Percentiles rank a stretch among this genome's conserved stretches.
Evolutionary conservation across 257 asterid species (phyloP).

Genomic region (Orobanche coerulescens): DNA sequence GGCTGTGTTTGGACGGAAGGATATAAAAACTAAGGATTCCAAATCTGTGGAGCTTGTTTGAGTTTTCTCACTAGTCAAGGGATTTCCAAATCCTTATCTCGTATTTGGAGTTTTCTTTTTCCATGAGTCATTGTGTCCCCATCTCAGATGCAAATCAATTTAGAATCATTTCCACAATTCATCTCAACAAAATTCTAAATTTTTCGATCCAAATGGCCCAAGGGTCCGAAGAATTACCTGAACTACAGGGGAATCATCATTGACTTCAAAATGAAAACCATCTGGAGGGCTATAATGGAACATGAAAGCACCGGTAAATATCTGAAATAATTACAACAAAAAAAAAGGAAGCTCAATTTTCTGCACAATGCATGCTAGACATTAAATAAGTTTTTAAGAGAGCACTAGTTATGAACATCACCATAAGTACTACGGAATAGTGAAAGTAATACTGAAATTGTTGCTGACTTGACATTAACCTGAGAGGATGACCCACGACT

Average conservation of each 20-base stretch:
- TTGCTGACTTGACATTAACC: constrained; percentile 35
- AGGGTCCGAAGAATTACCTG: constrained; percentile 45
- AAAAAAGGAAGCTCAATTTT: neutral
- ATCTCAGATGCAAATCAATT: too few relatives aligned
- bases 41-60: too few relatives aligned
- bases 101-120: too few relatives aligned
- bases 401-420: neutral
- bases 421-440: neutral
- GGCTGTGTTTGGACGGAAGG: too few relatives aligned
- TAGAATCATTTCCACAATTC: too few relatives aligned
- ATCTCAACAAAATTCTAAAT: too few relatives aligned
- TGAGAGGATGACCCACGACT: constrained; percentile 76
- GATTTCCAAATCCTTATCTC: too few relatives aligned
- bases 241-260: constrained; percentile 69
- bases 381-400: neutral
- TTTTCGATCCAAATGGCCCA: neutral
- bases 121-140: too few relatives aligned
- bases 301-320: constrained; percentile 89
- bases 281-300: constrained; percentile 78
- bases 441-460: neutral
- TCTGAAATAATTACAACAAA: constrained; percentile 35
- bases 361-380: neutral
- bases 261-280: constrained; percentile 75
- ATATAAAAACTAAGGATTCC: too few relatives aligned
- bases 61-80: too few relatives aligned